Base-by-base conservation (phyloP, 208 protist genomes). In the Balamuthia mandrillaris region DNA sequence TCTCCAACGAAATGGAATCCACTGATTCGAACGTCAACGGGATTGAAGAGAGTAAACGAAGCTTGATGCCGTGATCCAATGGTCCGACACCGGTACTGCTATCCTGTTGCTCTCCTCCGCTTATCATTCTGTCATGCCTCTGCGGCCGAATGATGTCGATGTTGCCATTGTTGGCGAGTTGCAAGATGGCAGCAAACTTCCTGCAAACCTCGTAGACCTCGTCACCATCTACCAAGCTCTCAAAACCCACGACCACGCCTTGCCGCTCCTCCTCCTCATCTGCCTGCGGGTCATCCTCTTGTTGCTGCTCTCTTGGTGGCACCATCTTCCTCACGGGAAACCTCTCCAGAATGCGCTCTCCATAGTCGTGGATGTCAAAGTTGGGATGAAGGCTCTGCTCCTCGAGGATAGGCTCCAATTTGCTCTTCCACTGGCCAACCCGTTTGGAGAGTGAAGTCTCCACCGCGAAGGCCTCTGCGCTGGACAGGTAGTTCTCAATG, bases 361-460 rank as follows among this genome's bases (percentile, higher is more conserved):
- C 84, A 49, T 89, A 89, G 1, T 18, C 35, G 0, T 86, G 68
- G 24, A 91, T 91, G 47, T 91, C 86, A 63, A 89, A 91, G 0
- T 39, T 27, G 35, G 81, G 85, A 42, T 41, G 27, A 18, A 45
- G 18, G 21, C 88, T 63, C 45, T 89, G 86, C 45, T 84, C 31
- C 9, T 75, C 63, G 21, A 91, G 42, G 12, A 88, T 61, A 10
- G 89, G 89, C n/a, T 52, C 77, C 2, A 91, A 61, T 12, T 74
- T 89, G 21, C 54, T 75, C n/a, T 75, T 60, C 89, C 89, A 91
- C 16, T 88, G 83, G 10, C 74, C 75, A 5, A 91, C 65, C 14
- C 86, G 7, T 31, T 14, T 70, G n/a, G 63, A 79, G 56, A 74
- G 65, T 24, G 83, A n/a, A 0, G 63, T 82, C 31, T 83, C 81